Conservation (phyloP, 2,329 filamentous ascomycete genomes). For the Fusarium sp. region DNA sequence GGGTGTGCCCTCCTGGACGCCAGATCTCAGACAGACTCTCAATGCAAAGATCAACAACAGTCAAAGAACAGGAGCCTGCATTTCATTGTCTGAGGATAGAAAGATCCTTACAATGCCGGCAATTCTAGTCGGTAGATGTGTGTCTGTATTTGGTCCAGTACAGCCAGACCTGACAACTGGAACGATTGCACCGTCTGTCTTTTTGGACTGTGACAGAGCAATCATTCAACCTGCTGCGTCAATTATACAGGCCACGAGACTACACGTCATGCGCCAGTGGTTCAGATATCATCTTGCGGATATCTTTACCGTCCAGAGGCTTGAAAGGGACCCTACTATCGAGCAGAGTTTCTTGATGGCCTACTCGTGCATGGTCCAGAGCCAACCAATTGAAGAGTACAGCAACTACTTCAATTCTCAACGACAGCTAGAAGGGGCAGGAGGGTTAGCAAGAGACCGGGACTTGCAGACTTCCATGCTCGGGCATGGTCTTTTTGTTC, state of each 20-base stretch:
- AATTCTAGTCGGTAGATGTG: not conserved
- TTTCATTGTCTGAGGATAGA: not conserved
- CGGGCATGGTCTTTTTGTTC: conserved; percentile 3
- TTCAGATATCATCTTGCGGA: conserved; percentile 2
- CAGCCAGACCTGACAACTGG: fast-evolving
- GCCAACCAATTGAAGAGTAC: not conserved
- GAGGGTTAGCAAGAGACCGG: not conserved
- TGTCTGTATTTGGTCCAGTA: not conserved
- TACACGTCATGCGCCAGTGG: conserved; percentile 11
- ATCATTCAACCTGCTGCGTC: not conserved
- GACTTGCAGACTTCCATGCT: not conserved
- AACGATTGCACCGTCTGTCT: fast-evolving
- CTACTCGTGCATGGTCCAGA: conserved; percentile 14
- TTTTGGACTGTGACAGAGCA: not conserved
- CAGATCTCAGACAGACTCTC: conserved; percentile 18
- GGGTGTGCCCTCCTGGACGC: not conserved
- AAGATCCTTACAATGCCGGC: not conserved
- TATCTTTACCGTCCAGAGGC: conserved; percentile 2
- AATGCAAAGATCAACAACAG: not conserved
- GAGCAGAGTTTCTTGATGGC: conserved; percentile 10
- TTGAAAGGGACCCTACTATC: not conserved
- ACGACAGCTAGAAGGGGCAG: not conserved
- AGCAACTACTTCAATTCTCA: not conserved
- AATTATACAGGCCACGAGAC: not conserved
- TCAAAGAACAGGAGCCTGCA: not conserved